These are phyloP conservation scores for Escovopsis weberi DNA, from an alignment of 2,329 filamentous ascomycete species.

Conservation along the genomic window DNA sequence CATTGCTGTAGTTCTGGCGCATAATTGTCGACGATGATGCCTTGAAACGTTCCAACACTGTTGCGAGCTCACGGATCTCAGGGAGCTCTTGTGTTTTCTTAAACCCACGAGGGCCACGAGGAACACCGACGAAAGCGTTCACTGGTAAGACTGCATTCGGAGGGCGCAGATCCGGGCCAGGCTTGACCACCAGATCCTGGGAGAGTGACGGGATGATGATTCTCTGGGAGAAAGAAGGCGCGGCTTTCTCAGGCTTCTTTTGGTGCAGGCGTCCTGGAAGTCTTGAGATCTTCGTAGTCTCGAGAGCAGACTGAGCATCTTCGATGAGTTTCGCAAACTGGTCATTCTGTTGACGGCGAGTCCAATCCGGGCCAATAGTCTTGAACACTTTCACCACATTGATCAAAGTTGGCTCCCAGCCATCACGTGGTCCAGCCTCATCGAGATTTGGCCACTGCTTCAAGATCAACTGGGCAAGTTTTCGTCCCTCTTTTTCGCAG, in stretches of 20 bases:
- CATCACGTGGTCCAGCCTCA: background rate
- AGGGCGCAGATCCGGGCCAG: background rate
- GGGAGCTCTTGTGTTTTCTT: background rate
- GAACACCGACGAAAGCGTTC: background rate
- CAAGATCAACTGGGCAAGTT: background rate
- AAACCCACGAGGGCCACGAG: no score
- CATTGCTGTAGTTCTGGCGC: constrained; percentile 8
- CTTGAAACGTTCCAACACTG: constrained; percentile 4
- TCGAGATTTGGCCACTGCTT: constrained; percentile 4
- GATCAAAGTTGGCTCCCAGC: background rate
- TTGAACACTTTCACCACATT: background rate
- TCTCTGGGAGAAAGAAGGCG: no score
- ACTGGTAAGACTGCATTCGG: background rate
- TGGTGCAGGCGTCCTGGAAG: no score
- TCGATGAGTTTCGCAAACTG: background rate
- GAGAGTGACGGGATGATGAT: background rate
- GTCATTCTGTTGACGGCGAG: constrained; percentile 1
- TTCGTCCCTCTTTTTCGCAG: constrained; percentile 1
- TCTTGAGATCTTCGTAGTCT: no score
- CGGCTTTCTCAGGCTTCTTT: no score
- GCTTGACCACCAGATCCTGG: background rate
- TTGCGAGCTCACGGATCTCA: background rate
- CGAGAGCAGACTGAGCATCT: background rate
- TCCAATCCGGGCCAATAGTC: background rate
- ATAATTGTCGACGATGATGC: background rate